Evolutionary conservation across 2,329 filamentous ascomycete genomes (phyloP).

Genomic region (Alternaria dauci): DNA sequence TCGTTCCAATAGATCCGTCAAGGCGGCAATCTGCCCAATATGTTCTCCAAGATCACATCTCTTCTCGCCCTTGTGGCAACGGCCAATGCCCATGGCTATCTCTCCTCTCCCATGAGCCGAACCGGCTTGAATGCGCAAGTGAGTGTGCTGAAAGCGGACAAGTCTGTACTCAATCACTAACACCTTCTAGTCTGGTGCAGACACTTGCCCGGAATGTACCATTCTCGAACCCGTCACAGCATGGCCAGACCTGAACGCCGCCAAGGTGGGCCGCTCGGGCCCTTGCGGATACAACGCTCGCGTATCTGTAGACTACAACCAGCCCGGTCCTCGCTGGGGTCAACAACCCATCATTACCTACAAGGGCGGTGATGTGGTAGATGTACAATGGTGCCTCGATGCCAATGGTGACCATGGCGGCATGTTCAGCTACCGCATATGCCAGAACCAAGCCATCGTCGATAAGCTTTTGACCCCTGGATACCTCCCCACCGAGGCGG

Average conservation of each 20-base stretch:
- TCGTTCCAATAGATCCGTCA: neutral
- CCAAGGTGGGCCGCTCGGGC: conserved; percentile 41
- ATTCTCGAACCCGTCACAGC: conserved; percentile 46
- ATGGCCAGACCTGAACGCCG: conserved; percentile 43
- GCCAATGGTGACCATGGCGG: conserved; percentile 47
- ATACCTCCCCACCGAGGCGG: conserved; percentile 44
- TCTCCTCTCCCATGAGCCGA: conserved; percentile 44
- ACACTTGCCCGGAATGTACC: conserved; percentile 48
- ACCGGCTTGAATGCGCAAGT: conserved; percentile 46
- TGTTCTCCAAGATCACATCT: conserved; percentile 27
- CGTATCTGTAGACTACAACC: conserved; percentile 46
- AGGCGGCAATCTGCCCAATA: conserved; percentile 9
- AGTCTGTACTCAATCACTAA: neutral
- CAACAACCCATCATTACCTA: conserved; percentile 42
- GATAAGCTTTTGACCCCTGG: conserved; percentile 42
- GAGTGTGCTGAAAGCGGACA: neutral
- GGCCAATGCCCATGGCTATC: conserved; percentile 44
- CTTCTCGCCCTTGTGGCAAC: conserved; percentile 30
- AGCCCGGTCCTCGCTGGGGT: conserved; percentile 44
- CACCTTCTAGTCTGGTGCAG: conserved; percentile 29
- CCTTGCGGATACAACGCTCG: conserved; percentile 50
- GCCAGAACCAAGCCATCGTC: conserved; percentile 43
- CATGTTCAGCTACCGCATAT: conserved; percentile 49
- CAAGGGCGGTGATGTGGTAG: conserved; percentile 38
- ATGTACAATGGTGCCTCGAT: conserved; percentile 48